These are phyloP conservation scores for Strobilomyces echinocephalus DNA, from an alignment of 768 basidiomycete species.

Conservation along the genomic window DNA sequence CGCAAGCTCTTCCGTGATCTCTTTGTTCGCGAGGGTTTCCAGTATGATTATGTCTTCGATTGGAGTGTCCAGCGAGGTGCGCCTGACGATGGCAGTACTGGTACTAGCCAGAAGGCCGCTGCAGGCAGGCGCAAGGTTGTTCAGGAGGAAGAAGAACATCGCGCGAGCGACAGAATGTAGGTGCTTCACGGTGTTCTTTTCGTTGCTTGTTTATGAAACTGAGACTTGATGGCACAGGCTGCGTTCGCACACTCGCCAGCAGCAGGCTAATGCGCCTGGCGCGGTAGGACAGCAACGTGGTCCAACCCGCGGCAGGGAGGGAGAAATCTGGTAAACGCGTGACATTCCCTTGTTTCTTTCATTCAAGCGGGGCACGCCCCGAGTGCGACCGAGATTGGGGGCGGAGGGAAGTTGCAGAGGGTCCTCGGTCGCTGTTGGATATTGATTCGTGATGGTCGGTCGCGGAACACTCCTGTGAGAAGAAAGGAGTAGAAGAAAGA, in stretches of 20 bases:
- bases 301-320: conserved; percentile 38
- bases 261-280: conserved; percentile 53
- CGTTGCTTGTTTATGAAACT: conserved; percentile 12
- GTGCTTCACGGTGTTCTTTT: conserved; percentile 30
- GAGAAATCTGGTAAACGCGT: conserved; percentile 42
- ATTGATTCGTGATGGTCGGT: conserved; percentile 33
- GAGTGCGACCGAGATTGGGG: conserved; percentile 43
- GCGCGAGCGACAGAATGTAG: conserved; percentile 79
- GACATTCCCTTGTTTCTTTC: conserved; percentile 27
- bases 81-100: conserved; percentile 59
- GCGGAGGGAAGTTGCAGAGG: conserved; percentile 31
- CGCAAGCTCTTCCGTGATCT: conserved; percentile 99
- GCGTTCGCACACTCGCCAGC: conserved; percentile 82
- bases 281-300: conserved; percentile 44
- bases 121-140: conserved; percentile 73
- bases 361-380: conserved; percentile 38
- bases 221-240: conserved; percentile 46
- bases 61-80: conserved; percentile 86
- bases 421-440: conserved; percentile 35
- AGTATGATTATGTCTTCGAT: conserved; percentile 99
- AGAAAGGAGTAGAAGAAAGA: conserved; percentile 17
- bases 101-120: conserved; percentile 57
- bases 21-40: conserved; percentile 95
- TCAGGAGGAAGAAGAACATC: conserved; percentile 81
- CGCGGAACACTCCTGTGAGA: conserved; percentile 21